Evolutionary conservation across 1,139 yeast species (phyloP).

Genomic region (Lodderomyces metapsilosis): DNA sequence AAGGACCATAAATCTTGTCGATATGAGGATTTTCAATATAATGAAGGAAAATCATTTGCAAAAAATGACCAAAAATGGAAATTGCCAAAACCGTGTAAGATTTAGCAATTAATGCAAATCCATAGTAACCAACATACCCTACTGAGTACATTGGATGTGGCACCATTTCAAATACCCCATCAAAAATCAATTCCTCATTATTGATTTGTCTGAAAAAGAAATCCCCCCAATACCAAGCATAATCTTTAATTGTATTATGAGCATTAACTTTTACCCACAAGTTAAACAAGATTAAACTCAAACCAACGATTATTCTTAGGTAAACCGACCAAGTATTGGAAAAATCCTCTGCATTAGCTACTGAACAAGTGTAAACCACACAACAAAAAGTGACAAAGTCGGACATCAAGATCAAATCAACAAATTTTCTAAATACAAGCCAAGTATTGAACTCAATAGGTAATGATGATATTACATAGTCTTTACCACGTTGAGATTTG

Average conservation of each 20-base stretch:
- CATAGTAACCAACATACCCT: slow-evolving; percentile 87
- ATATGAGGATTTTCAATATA: slow-evolving; percentile 86
- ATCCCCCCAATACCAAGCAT: slow-evolving; percentile 97
- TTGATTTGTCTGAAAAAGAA: slow-evolving; percentile 79
- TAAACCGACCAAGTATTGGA: slow-evolving; percentile 38
- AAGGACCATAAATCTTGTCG: slow-evolving; percentile 69
- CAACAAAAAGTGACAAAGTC: slow-evolving; percentile 79
- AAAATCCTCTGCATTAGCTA: slow-evolving; percentile 42
- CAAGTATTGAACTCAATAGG: slow-evolving; percentile 85
- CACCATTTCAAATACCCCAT: slow-evolving; percentile 88
- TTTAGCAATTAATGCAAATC: slow-evolving; percentile 75
- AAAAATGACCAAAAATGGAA: slow-evolving; percentile 73
- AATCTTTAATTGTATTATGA: slow-evolving; percentile 85
- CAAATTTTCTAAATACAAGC: slow-evolving; percentile 77
- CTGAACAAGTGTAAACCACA: slow-evolving; percentile 60
- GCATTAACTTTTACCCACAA: slow-evolving; percentile 89
- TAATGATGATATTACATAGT: slow-evolving; percentile 46
- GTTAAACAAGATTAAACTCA: slow-evolving; percentile 61
- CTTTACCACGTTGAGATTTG: slow-evolving; percentile 58
- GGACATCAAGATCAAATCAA: slow-evolving; percentile 81
- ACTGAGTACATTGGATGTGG: slow-evolving; percentile 95
- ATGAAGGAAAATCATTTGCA: slow-evolving; percentile 76
- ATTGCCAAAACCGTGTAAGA: slow-evolving; percentile 71
- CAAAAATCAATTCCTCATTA: slow-evolving; percentile 76
- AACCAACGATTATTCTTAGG: slow-evolving; percentile 43